Evolutionary conservation across 805 yeast species (phyloP).

Genomic region (Lachancea quebecensis): DNA sequence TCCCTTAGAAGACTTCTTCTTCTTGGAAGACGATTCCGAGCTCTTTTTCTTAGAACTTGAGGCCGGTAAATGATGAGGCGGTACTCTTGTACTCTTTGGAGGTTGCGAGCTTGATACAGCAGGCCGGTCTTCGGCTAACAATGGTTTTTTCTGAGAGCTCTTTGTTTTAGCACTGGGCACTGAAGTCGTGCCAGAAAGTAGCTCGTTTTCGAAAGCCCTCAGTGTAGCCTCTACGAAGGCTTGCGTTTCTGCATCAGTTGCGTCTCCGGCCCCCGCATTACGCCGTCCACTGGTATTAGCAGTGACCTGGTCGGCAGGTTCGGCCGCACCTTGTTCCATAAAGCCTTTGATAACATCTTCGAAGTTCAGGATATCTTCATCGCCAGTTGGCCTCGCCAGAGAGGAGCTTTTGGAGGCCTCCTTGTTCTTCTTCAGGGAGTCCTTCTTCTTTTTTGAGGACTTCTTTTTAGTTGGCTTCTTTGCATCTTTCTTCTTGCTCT

Average conservation of each 20-base stretch:
- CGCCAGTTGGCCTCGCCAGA: conserved; percentile 9
- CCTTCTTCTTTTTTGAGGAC: conserved; percentile 16
- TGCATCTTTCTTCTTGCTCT: conserved; percentile 12
- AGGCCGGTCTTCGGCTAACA: conserved; percentile 4
- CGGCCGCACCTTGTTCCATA: conserved; percentile 17
- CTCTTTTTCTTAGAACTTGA: conserved; percentile 5
- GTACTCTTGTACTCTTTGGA: background rate
- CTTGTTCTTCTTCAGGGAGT: conserved; percentile 16
- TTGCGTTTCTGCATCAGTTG: conserved; percentile 28
- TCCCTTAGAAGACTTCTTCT: conserved; percentile 16
- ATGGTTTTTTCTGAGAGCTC: conserved; percentile 3
- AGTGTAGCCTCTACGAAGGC: conserved; percentile 31
- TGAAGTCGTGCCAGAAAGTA: conserved; percentile 13
- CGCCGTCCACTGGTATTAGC: background rate
- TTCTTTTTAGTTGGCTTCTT: conserved; percentile 13
- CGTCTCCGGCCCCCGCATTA: background rate
- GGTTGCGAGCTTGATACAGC: conserved; percentile 4
- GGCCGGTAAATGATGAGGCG: background rate
- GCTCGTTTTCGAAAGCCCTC: conserved; percentile 29
- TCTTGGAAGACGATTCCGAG: conserved; percentile 15
- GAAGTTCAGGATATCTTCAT: conserved; percentile 21
- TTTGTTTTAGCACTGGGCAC: conserved; percentile 7
- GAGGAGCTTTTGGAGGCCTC: conserved; percentile 11
- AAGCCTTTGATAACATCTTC: conserved; percentile 29
- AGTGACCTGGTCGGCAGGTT: conserved; percentile 7